phyloP scores from a whole-genome alignment of 148 eudicot genomes.

The Salicornia ramosissima region DNA sequence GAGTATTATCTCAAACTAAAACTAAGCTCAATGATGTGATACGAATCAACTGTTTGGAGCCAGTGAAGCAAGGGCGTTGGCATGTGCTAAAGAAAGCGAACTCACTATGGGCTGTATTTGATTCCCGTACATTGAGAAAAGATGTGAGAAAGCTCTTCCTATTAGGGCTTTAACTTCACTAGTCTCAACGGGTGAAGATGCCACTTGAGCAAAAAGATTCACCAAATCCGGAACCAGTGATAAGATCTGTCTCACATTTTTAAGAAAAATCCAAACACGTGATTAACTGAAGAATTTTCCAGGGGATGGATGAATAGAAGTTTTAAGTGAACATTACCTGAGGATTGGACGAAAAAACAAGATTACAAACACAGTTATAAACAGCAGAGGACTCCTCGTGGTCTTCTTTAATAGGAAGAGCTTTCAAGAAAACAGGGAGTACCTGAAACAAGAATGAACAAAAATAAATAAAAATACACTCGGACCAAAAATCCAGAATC shows the following conservation, averaged over 20 bases:
- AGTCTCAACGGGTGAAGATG: conserved; percentile 68
- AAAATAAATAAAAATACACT: conserved; percentile 2
- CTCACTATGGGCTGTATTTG: conserved; percentile 87
- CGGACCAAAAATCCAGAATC: background rate
- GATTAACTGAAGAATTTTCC: background rate
- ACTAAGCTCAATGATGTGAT: background rate
- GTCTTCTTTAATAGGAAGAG: conserved; percentile 90
- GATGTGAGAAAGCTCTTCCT: conserved; percentile 85
- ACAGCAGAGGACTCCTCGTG: conserved; percentile 84
- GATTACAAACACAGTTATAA: conserved; percentile 81
- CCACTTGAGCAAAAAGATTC: conserved; percentile 80
- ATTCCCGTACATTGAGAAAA: conserved; percentile 79
- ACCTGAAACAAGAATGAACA: conserved; percentile 43
- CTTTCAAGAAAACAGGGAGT: conserved; percentile 79
- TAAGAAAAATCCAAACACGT: background rate
- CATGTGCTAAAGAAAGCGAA: conserved; percentile 75
- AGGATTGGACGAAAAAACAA: conserved; percentile 77
- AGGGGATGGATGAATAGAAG: background rate
- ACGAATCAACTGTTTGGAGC: conserved; percentile 60
- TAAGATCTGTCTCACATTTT: conserved; percentile 47
- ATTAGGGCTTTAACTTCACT: conserved; percentile 71
- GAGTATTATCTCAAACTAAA: conserved; percentile 8
- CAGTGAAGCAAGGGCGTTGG: conserved; percentile 80
- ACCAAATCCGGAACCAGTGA: conserved; percentile 78
- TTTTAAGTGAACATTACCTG: conserved; percentile 41